Conservation (phyloP, 768 basidiomycete species). For the Phylloporus arenicola region DNA sequence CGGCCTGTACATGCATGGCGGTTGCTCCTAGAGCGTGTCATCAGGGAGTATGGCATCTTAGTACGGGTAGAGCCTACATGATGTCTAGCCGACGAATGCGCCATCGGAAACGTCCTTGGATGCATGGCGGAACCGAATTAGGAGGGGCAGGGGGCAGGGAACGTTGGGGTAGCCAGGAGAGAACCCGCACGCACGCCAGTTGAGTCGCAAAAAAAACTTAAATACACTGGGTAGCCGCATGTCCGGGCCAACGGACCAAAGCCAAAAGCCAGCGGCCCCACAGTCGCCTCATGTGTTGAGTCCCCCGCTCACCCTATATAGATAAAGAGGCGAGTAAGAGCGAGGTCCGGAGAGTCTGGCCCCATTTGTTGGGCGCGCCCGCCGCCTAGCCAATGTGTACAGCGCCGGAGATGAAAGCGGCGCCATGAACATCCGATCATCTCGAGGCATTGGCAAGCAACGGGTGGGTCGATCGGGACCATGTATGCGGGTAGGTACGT, state of each 20-base stretch:
- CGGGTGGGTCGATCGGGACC: background rate
- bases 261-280: slow-evolving; percentile 20
- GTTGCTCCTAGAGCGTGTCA: slow-evolving; percentile 13
- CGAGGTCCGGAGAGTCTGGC: slow-evolving; percentile 1
- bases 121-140: slow-evolving; percentile 12
- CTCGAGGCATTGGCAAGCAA: background rate
- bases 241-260: slow-evolving; percentile 10
- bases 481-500: background rate
- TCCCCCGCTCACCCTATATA: slow-evolving; percentile 18
- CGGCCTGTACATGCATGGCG: slow-evolving; percentile 5
- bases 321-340: slow-evolving; percentile 1
- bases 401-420: slow-evolving; percentile 21
- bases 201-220: slow-evolving; percentile 11
- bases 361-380: background rate
- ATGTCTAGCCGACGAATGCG: slow-evolving; percentile 17
- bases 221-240: slow-evolving; percentile 19
- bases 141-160: slow-evolving; percentile 1
- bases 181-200: slow-evolving; percentile 9
- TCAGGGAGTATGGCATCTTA: slow-evolving; percentile 5
- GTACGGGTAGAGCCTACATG: slow-evolving; percentile 13
- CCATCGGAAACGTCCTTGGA: slow-evolving; percentile 7
- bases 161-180: slow-evolving; percentile 13
- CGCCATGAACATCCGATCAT: background rate
- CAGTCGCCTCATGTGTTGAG: slow-evolving; percentile 13
- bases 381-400: slow-evolving; percentile 1